phyloP scores from a whole-genome alignment of 495 filamentous ascomycete species.

The Immersiella caudata region DNA sequence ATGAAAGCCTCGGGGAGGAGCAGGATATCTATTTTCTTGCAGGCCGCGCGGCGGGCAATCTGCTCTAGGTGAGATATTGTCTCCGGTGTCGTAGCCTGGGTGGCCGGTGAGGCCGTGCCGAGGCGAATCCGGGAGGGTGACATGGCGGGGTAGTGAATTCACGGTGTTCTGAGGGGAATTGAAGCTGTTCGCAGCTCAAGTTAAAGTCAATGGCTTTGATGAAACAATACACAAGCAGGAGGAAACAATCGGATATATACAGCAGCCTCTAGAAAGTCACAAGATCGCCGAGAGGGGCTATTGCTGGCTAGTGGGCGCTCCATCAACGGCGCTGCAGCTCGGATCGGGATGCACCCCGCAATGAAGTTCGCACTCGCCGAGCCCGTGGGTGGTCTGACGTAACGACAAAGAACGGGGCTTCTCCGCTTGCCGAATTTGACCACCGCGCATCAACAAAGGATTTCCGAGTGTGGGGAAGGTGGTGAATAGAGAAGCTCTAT shows the following conservation, averaged over 20 bases:
- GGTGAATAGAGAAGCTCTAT: too few relatives aligned
- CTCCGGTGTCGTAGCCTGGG: constrained; percentile 60
- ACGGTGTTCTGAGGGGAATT: neutral
- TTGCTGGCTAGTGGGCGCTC: neutral
- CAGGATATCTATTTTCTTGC: constrained; percentile 67
- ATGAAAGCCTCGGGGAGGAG: constrained; percentile 94
- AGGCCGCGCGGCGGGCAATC: constrained; percentile 56
- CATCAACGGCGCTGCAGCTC: neutral
- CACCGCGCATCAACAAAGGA: neutral
- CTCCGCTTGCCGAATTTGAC: neutral
- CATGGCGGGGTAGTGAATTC: neutral
- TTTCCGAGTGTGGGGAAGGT: neutral
- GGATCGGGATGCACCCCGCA: neutral
- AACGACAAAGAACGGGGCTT: constrained; percentile 12
- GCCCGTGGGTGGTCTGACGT: constrained; percentile 14
- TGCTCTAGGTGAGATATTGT: constrained; percentile 68
- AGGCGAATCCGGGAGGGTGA: constrained; percentile 57
- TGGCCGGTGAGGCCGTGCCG: constrained; percentile 76
- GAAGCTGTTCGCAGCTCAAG: neutral
- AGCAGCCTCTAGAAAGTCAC: neutral
- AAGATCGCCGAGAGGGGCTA: neutral
- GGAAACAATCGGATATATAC: neutral
- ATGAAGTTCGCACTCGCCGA: neutral
- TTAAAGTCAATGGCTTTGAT: neutral
- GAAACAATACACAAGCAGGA: neutral